These are phyloP conservation scores for Lepidium campestre DNA, from an alignment of 441 rosid species.

Conservation along the genomic window DNA sequence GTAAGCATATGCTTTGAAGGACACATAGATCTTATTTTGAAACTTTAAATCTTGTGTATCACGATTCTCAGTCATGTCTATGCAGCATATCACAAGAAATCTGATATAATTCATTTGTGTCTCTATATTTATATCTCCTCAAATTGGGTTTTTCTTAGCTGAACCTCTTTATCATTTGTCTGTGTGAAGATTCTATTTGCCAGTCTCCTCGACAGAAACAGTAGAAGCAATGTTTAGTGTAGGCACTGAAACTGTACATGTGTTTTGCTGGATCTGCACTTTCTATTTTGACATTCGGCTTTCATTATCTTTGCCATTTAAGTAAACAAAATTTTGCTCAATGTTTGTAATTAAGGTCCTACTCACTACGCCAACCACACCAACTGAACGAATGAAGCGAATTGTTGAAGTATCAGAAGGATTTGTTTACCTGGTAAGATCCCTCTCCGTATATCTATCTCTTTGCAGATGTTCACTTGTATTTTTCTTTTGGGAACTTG, in stretches of 20 bases:
- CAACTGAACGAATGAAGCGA: slow-evolving; percentile 75
- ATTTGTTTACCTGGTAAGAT: slow-evolving; percentile 88
- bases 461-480: background rate
- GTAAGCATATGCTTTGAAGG: slow-evolving; percentile 27
- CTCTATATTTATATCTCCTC: background rate
- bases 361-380: slow-evolving; percentile 94
- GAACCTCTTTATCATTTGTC: background rate
- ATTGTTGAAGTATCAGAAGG: slow-evolving; percentile 88
- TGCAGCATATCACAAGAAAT: background rate
- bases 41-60: background rate
- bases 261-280: background rate
- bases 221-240: slow-evolving; percentile 5
- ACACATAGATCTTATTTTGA: background rate
- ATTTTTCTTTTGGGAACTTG: background rate
- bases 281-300: background rate
- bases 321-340: background rate
- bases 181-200: background rate
- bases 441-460: background rate
- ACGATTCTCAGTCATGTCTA: background rate
- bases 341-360: slow-evolving; percentile 52
- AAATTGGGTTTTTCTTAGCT: background rate
- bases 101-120: background rate
- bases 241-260: slow-evolving; percentile 9
- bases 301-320: background rate
- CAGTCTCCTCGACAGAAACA: background rate